Percentiles rank a stretch among this genome's conserved stretches.
Evolutionary conservation across 805 yeast species (phyloP).

Genomic region (Wickerhamiella alocasiicola): DNA sequence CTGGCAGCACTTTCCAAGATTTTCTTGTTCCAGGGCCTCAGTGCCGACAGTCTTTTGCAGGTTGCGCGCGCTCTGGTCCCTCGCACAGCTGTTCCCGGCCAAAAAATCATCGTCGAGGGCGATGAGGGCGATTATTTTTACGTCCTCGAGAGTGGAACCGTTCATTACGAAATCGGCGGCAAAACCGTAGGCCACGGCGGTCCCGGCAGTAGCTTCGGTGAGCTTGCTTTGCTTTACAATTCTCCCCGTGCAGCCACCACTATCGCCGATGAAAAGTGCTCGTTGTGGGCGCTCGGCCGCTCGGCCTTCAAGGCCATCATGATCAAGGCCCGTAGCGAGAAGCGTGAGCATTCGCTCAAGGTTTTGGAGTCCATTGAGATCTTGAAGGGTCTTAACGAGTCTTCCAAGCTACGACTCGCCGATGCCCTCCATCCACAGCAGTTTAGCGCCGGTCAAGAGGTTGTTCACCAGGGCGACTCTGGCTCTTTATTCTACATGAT

Average conservation of each 20-base stretch:
- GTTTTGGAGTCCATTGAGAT: slow-evolving; percentile 81
- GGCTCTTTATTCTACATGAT: slow-evolving; percentile 67
- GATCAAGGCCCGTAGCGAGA: slow-evolving; percentile 78
- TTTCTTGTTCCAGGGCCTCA: slow-evolving; percentile 75
- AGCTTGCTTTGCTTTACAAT: slow-evolving; percentile 92
- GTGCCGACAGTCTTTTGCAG: slow-evolving; percentile 59
- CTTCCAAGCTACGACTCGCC: slow-evolving; percentile 83
- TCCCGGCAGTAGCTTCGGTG: slow-evolving; percentile 89
- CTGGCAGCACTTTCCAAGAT: slow-evolving; percentile 63
- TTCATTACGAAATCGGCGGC: slow-evolving; percentile 66
- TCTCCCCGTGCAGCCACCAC: slow-evolving; percentile 97
- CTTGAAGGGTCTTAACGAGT: slow-evolving; percentile 53
- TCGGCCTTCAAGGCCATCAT: slow-evolving; percentile 83
- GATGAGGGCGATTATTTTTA: slow-evolving; percentile 91
- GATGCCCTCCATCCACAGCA: slow-evolving; percentile 80
- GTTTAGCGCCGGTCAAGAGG: slow-evolving; percentile 56
- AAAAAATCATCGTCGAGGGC: slow-evolving; percentile 73
- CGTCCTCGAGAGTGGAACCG: slow-evolving; percentile 72
- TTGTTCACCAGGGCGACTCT: slow-evolving; percentile 75
- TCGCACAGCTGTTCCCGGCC: slow-evolving; percentile 44
- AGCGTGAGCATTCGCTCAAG: slow-evolving; percentile 80
- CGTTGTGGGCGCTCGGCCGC: slow-evolving; percentile 88
- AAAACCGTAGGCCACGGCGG: slow-evolving; percentile 60
- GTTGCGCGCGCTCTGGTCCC: slow-evolving; percentile 78
- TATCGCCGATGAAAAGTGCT: slow-evolving; percentile 52